Evolutionary conservation across 257 asterid genomes (phyloP).

Genomic region (Solanum verrucosum): DNA sequence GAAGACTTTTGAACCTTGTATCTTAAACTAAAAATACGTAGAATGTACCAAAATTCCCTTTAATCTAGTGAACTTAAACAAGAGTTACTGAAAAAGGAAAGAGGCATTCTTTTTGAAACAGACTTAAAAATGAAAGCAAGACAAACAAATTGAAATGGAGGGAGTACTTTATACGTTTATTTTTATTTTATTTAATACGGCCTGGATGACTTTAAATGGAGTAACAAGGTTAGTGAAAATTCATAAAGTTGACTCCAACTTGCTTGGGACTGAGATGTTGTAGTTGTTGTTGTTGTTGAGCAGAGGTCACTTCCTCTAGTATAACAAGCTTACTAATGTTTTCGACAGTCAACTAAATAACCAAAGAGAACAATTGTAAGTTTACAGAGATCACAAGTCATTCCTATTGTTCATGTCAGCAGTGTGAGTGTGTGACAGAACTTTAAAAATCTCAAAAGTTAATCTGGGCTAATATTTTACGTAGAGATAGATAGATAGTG

Average conservation of each 20-base stretch:
- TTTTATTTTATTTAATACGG: neutral
- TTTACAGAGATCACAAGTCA: neutral
- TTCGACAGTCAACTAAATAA: neutral
- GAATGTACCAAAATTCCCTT: neutral
- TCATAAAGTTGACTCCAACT: neutral
- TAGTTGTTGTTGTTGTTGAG: neutral
- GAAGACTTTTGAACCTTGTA: neutral
- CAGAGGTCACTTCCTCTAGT: neutral
- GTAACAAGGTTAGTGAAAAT: neutral
- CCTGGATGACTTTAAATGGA: neutral
- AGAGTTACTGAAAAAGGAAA: neutral
- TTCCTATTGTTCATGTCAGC: neutral
- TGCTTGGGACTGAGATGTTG: neutral
- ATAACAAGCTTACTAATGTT: neutral
- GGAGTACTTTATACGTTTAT: neutral
- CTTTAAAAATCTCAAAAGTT: neutral
- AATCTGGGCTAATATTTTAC: neutral
- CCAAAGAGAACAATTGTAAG: neutral
- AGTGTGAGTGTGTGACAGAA: neutral
- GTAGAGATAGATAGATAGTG: neutral
- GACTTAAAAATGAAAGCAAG: neutral
- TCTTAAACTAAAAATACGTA: neutral
- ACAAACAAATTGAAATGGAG: neutral
- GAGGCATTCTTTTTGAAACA: neutral
- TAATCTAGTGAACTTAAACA: neutral